These are phyloP conservation scores for Akanthomyces muscarius DNA, from an alignment of 2,329 filamentous ascomycete species.

Conservation along the genomic window DNA sequence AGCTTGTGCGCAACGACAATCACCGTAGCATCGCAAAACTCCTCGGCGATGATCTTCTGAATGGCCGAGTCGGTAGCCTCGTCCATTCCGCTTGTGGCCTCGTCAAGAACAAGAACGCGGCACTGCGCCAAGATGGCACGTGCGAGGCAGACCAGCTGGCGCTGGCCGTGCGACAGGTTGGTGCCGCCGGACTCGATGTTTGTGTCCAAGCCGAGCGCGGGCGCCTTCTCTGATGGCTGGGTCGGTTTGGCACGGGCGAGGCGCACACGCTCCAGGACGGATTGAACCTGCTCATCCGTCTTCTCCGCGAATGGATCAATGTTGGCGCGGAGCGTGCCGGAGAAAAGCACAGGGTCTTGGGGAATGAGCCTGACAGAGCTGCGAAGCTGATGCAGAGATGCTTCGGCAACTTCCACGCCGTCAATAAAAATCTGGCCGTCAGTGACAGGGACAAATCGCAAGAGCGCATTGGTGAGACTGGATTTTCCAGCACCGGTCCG, in stretches of 20 bases:
- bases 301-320: not conserved
- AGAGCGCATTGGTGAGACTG: constrained; percentile 11
- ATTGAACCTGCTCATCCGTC: not conserved
- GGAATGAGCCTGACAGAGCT: constrained; percentile 4
- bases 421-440: constrained; percentile 10
- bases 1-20: constrained; percentile 18
- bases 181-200: not conserved
- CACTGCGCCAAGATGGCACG: constrained; percentile 11
- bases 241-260: too few species aligned
- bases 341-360: constrained; percentile 16
- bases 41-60: constrained; percentile 10
- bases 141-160: constrained; percentile 16
- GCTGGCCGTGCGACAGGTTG: constrained; percentile 17
- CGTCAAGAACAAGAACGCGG: constrained; percentile 15
- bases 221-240: too few species aligned
- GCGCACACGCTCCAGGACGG: too few species aligned
- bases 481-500: constrained; percentile 16
- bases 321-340: constrained; percentile 12
- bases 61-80: constrained; percentile 9
- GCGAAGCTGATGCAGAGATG: not conserved
- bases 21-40: constrained; percentile 8
- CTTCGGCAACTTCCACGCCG: not conserved
- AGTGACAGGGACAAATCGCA: not conserved
- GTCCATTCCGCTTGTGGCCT: constrained; percentile 18
- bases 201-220: not conserved